phyloP scores from a whole-genome alignment of 176 grass and related monocot genomes.

The Olyra latifolia region DNA sequence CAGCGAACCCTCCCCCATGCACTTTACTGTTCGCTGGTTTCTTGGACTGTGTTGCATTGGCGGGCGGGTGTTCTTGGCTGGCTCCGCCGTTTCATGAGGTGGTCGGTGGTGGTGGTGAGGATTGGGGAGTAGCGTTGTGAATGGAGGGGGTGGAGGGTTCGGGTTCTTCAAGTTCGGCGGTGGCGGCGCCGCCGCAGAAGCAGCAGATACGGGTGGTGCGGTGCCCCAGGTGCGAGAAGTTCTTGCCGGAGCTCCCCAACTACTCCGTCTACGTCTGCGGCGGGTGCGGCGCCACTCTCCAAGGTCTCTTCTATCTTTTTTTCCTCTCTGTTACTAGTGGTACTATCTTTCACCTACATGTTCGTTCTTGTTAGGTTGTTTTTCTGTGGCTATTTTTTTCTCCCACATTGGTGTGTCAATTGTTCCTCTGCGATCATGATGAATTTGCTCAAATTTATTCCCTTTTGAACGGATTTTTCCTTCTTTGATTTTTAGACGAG shows the following conservation, averaged over 20 bases:
- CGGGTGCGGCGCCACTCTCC: slow-evolving; percentile 76
- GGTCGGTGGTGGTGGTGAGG: background rate
- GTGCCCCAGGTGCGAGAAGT: slow-evolving; percentile 95
- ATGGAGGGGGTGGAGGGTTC: slow-evolving; percentile 48
- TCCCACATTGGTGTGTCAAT: background rate
- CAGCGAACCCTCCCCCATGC: background rate
- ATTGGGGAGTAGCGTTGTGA: background rate
- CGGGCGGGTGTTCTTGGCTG: background rate
- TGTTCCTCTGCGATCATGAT: background rate
- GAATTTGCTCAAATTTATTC: background rate
- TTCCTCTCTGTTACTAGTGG: background rate
- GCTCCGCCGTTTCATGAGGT: background rate
- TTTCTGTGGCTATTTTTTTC: background rate
- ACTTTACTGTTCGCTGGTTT: background rate
- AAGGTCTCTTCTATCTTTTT: slow-evolving; percentile 35
- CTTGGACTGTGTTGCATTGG: too few species aligned
- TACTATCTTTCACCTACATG: background rate
- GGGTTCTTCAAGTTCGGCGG: background rate
- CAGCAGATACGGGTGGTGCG: slow-evolving; percentile 78
- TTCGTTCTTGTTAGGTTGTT: background rate
- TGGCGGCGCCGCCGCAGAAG: slow-evolving; percentile 2
- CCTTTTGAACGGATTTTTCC: background rate
- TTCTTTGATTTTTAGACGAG: background rate
- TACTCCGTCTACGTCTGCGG: slow-evolving; percentile 92
- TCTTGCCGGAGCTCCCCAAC: slow-evolving; percentile 87